Conservation (phyloP, 305 asterid genomes). For the Solanum aculeatissimum region DNA sequence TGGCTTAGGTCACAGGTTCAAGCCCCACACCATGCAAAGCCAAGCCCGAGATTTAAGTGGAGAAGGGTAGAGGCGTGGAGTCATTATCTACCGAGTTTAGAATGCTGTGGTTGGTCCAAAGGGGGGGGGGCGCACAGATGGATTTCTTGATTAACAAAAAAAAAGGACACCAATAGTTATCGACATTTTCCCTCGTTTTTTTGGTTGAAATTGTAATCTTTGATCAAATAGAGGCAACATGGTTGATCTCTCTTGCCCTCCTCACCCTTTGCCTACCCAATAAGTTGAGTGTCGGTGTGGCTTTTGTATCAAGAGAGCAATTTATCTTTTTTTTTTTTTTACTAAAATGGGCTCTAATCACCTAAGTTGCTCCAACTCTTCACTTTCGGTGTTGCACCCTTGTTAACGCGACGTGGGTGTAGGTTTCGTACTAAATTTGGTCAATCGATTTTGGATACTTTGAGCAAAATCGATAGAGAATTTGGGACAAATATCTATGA, state of each 20-base stretch:
- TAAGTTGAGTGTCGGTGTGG: not conserved
- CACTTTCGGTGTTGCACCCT: not conserved
- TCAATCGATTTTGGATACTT: not conserved
- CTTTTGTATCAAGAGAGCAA: not conserved
- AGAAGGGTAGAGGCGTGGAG: no score
- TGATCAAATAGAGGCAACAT: not conserved
- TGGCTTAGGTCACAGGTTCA: no score
- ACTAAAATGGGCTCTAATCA: not conserved
- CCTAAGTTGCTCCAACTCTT: not conserved
- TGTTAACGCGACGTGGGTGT: not conserved
- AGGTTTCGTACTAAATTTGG: not conserved
- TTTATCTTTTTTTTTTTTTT: not conserved
- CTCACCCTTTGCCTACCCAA: not conserved
- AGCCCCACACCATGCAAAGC: no score
- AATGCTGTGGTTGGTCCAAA: no score
- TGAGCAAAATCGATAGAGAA: not conserved
- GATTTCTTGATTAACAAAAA: no score
- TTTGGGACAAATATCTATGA: not conserved
- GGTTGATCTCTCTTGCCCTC: not conserved
- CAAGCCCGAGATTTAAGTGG: no score
- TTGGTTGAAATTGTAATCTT: not conserved
- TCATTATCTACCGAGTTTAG: no score
- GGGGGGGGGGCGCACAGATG: no score
- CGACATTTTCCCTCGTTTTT: not conserved
- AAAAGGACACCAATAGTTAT: not conserved